Evolutionary conservation across 805 yeast genomes (phyloP).

Genomic region (Blastobotrys parvus): DNA sequence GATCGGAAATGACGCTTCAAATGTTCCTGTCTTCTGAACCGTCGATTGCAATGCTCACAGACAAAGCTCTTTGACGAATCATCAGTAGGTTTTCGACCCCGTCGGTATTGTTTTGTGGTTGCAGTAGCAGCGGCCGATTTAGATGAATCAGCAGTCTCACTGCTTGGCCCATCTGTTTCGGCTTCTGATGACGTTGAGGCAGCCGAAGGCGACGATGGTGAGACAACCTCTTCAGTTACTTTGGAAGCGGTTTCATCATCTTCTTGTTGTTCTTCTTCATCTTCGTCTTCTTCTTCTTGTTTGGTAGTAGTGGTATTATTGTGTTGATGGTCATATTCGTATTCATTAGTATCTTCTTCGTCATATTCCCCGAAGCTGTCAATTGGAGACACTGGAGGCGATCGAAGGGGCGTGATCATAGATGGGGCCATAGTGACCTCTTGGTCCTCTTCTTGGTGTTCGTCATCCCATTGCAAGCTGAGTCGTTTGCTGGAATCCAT

Average conservation of each 20-base stretch:
- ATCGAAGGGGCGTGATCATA: neutral
- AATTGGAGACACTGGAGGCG: constrained; percentile 2
- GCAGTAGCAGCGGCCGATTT: neutral
- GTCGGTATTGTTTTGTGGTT: constrained; percentile 1
- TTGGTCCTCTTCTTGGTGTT: too few species aligned
- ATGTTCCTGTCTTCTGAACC: constrained; percentile 71
- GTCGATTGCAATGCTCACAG: constrained; percentile 56
- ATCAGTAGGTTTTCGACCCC: constrained; percentile 7
- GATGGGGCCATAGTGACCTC: too few species aligned
- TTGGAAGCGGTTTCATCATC: neutral
- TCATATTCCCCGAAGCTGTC: neutral
- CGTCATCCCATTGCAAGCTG: too few species aligned
- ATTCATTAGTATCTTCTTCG: neutral
- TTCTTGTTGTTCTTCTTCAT: neutral
- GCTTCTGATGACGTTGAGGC: neutral
- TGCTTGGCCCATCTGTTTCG: neutral
- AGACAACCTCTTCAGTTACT: neutral
- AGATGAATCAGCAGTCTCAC: neutral
- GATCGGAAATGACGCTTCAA: constrained; percentile 66
- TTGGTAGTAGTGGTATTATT: too few species aligned
- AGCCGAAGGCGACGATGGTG: neutral
- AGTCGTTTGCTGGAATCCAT: too few species aligned
- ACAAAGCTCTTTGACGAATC: constrained; percentile 6
- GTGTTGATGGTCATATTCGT: neutral
- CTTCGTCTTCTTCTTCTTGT: neutral